Evolutionary conservation across 371 early-diverging fungal species (phyloP).

Genomic region (Fennellomyces sp.): DNA sequence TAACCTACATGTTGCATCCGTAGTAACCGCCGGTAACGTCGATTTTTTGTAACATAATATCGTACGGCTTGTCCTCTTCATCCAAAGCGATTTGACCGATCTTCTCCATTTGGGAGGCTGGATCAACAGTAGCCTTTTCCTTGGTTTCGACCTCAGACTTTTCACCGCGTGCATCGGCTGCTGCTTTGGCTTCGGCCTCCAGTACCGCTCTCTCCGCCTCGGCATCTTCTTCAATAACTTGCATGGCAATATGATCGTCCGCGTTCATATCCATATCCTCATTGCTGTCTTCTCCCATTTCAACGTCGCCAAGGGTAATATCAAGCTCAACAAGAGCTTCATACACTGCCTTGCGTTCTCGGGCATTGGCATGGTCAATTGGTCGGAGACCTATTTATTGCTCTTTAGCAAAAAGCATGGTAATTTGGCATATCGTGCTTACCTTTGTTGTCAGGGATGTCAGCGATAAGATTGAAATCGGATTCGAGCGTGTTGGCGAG

Average conservation of each 20-base stretch:
- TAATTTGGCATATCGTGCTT: neutral
- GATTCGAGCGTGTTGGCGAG: conserved; percentile 2
- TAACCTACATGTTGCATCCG: conserved; percentile 37
- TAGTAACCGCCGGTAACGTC: conserved; percentile 36
- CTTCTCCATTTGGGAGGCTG: conserved; percentile 35
- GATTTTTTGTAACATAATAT: conserved; percentile 54
- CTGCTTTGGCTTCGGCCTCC: conserved; percentile 19
- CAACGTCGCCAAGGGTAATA: neutral
- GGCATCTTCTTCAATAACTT: conserved; percentile 38
- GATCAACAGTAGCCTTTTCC: conserved; percentile 26
- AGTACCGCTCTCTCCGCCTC: conserved; percentile 44
- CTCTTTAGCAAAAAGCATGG: neutral
- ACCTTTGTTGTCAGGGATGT: conserved; percentile 26
- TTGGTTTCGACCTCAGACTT: conserved; percentile 18
- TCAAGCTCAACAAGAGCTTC: conserved; percentile 15
- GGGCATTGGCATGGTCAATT: conserved; percentile 21
- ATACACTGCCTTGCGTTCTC: conserved; percentile 18
- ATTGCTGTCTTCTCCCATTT: neutral
- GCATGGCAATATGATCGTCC: conserved; percentile 28
- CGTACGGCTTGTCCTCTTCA: conserved; percentile 36
- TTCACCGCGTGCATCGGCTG: neutral
- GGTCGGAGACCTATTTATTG: conserved; percentile 25
- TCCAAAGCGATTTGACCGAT: conserved; percentile 43
- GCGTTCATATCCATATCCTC: conserved; percentile 13
- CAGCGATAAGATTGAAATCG: conserved; percentile 8